Base-by-base conservation (phyloP, 176 grass and related monocot genomes). In the Musa troglodytarum region DNA sequence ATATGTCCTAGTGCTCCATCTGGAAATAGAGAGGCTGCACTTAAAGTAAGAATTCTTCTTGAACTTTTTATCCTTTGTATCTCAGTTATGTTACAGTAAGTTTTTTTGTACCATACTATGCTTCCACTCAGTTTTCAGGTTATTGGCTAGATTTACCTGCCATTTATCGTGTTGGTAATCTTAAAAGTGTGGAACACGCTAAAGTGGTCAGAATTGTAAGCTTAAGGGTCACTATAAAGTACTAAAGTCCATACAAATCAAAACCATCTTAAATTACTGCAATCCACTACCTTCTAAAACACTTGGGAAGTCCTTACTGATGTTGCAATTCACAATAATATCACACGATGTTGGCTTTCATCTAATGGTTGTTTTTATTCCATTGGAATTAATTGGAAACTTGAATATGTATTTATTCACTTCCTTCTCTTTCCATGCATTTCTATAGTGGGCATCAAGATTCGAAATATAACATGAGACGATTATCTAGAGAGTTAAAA, bases 11-110 rank as follows among this genome's bases (percentile, higher is more conserved):
- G 34, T 80, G 95, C 95, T 61, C 90, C 95, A 63, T 80, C 73
- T 49, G 95, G 95, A 74, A 98, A 99, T 78, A 82, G 95, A 50
- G 90, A 91, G 58, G 88, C 81, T 89, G 90, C 90, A 82, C 49
- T 94, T 52, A 94, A 91, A 85, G 95, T 94, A 81, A 91, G 79
- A 83, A 72, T 29, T 65, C 73, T 10, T 66, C 69, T 6, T 67
- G 0, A 23, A 54, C 4, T 72, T 55, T 25, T 76, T 78, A n/a
- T 9, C 12, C 29, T 28, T 25, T 23, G 14, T 54, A 15, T 53
- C 52, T 53, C 20, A 13, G 10, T 14, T 54, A 54, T 26, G 10
- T 20, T 17, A 15, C 21, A 1, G 17, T 62, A 2, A 62, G 13
- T 62, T 19, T 19, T 62, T 15, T 19, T 61, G 20, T 19, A 43